A percentile compares a stretch with the other conserved stretches of the same genome.
These are phyloP conservation scores for Globisporangium apiculatum DNA, from an alignment of 352 stramenopile genomes.

Conservation along the genomic window DNA sequence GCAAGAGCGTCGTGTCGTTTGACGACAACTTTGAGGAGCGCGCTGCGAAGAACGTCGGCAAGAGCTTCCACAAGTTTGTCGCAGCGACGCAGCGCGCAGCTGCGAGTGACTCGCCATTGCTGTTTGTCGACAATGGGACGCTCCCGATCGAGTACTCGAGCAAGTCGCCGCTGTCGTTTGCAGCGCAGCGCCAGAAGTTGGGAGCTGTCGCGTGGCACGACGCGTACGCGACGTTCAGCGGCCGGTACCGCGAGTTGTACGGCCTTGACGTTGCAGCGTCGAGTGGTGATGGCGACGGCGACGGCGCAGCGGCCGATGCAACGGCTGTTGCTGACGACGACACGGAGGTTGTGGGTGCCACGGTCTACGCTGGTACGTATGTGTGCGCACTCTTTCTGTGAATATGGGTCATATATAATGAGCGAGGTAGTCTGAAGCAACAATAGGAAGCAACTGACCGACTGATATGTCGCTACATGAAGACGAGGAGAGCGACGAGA, in stretches of 20 bases:
- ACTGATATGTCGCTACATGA: neutral
- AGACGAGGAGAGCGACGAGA: constrained; percentile 30
- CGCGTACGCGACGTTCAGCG: constrained; percentile 64
- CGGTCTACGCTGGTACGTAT: constrained; percentile 10
- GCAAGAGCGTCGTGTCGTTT: constrained; percentile 70
- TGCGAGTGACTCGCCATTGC: constrained; percentile 52
- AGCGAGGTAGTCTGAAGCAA: neutral
- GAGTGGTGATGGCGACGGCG: neutral
- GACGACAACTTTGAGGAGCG: constrained; percentile 69
- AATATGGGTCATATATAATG: neutral
- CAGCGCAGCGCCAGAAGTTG: constrained; percentile 37
- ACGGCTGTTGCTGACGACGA: constrained; percentile 11
- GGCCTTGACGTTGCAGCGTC: constrained; percentile 19
- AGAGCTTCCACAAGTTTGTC: constrained; percentile 71
- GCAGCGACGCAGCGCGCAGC: constrained; percentile 66
- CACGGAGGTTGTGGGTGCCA: constrained; percentile 3
- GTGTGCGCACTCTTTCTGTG: neutral
- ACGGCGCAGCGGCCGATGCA: neutral
- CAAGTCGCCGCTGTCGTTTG: constrained; percentile 46
- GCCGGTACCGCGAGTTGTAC: constrained; percentile 44
- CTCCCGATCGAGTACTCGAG: constrained; percentile 78
- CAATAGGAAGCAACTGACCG: neutral
- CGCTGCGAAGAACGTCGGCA: constrained; percentile 73
- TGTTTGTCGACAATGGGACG: constrained; percentile 57
- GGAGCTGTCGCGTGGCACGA: constrained; percentile 51